These are phyloP conservation scores for Amanita subjunquillea DNA, from an alignment of 768 basidiomycete species.

Conservation along the genomic window DNA sequence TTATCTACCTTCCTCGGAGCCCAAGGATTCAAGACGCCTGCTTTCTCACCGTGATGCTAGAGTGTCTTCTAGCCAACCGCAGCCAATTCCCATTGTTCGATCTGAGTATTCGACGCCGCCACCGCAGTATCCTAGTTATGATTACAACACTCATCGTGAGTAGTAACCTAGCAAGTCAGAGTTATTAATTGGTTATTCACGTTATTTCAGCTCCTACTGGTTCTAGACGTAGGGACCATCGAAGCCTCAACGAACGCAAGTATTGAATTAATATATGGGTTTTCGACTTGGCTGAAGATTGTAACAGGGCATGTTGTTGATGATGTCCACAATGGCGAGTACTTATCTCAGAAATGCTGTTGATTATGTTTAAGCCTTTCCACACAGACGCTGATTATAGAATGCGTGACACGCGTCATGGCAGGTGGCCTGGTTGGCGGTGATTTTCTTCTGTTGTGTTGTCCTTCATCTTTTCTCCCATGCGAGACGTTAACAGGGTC, in stretches of 20 bases:
- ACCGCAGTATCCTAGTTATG: conserved; percentile 11
- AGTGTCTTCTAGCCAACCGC: conserved; percentile 8
- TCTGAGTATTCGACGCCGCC: conserved; percentile 17
- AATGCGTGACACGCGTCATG: conserved; percentile 5
- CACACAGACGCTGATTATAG: not conserved
- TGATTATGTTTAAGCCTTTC: not conserved
- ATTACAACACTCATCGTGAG: conserved; percentile 14
- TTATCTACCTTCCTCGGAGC: conserved; percentile 15
- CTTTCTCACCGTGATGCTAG: conserved; percentile 11
- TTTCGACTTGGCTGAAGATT: conserved; percentile 5
- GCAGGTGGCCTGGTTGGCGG: conserved; percentile 2
- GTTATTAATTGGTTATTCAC: not conserved
- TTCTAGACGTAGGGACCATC: conserved; percentile 10
- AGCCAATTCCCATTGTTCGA: conserved; percentile 10
- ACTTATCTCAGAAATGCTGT: not conserved
- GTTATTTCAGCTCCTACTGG: conserved; percentile 6
- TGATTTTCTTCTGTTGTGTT: not conserved
- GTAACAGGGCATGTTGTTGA: not conserved
- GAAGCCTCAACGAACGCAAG: conserved; percentile 11
- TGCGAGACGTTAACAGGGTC: not conserved
- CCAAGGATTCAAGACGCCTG: conserved; percentile 7
- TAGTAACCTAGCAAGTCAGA: not conserved
- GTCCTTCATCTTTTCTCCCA: not conserved
- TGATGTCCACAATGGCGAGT: not conserved
- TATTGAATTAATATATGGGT: not conserved